Evolutionary conservation across 257 asterid species (phyloP).

Genomic region (Solanum rostratum): DNA sequence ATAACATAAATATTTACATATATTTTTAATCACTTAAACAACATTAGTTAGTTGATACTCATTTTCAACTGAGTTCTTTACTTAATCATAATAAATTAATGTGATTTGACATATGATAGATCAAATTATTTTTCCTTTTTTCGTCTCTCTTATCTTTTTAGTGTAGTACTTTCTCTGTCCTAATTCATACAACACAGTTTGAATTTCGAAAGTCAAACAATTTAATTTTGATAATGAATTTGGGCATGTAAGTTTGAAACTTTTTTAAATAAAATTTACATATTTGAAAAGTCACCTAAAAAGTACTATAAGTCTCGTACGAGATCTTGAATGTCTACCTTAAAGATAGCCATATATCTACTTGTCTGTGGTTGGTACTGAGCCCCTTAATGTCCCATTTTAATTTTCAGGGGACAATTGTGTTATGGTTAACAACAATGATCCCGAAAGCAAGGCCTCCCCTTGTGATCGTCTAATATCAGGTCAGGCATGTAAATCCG

Average conservation of each 20-base stretch:
- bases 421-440: conserved; percentile 58
- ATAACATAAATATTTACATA: not conserved
- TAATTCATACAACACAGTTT: not conserved
- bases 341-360: not conserved
- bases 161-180: not conserved
- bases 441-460: conserved; percentile 34
- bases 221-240: not conserved
- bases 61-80: not conserved
- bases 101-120: not conserved
- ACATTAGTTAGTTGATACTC: not conserved
- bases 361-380: not conserved
- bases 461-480: conserved; percentile 6
- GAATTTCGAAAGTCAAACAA: accelerated
- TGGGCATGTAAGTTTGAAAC: no score
- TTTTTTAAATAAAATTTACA: no score
- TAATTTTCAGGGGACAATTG: conserved; percentile 36
- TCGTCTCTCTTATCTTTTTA: not conserved
- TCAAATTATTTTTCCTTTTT: not conserved
- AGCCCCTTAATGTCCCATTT: not conserved
- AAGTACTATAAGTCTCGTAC: no score
- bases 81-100: not conserved
- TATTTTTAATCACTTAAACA: not conserved
- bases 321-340: not conserved
- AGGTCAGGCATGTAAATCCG: conserved; percentile 16
- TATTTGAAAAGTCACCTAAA: no score